Base-by-base conservation (phyloP, 345 rosid species). In the Gossypium sturtianum region DNA sequence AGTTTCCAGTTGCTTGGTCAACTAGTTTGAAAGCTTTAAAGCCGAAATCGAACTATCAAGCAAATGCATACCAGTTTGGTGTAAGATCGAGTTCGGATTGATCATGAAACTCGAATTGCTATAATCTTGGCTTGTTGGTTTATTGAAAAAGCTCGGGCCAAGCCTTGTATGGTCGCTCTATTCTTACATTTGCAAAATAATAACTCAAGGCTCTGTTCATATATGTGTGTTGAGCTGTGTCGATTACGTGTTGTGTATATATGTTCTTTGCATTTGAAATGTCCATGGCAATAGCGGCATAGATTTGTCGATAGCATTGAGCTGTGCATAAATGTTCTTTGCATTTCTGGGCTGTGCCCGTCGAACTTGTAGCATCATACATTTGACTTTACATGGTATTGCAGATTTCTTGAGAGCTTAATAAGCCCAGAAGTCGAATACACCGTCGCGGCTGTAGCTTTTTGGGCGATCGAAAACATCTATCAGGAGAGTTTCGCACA, bases 401-500 rank as follows among this genome's bases (percentile, higher is more conserved):
- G 34, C 78, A 87, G 98, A 76, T 89, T 89, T 80, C 59, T 94
- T 56, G 93, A 86, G 86, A 83, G 81, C 51, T 66, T 93, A 74
- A 89, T 80, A 88, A 79, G 79, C 41, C 78, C 84, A 22, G 90
- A 89, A 41, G 88, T 84, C 7, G 87, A 87, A 34, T 91, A 87
- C 78, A 63, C 88, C 0, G 84, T 83, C 70, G 88, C 87, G 12
- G 71, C 87, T 62, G 78, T 92, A 9, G 94, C 91, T 11, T 85
- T 87, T 20, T 94, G 97, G 98, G 91, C 89, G 16, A 89, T 90
- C 0, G 97, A 94, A 84, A 81, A 90, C 1, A 91, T 88, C 54
- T 93, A 93, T 77, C 97, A 86, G 73, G 90, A 86, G 86, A 89
- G 97, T 74, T 93, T 91, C 41, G 88, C 94, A 3, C 87, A 84